Conservation (phyloP, 2,329 filamentous ascomycete species). For the Scorias spongiosa region DNA sequence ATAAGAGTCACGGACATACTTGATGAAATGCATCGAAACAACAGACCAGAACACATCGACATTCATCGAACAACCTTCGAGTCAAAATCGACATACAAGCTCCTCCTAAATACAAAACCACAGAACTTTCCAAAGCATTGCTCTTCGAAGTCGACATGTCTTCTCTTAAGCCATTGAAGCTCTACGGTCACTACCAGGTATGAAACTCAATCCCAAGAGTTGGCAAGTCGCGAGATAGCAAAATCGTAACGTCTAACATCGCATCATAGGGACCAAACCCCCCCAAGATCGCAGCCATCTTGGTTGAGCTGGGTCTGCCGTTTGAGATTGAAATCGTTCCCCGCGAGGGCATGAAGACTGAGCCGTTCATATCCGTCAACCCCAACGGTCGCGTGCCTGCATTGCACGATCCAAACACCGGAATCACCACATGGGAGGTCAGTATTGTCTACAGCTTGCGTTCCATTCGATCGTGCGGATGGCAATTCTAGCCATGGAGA, state of each 20-base stretch:
- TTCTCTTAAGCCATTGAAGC: neutral
- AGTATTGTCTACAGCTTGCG: neutral
- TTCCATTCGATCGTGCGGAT: too few relatives aligned
- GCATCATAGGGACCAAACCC: conserved; percentile 24
- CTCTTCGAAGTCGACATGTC: neutral
- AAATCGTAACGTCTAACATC: too few relatives aligned
- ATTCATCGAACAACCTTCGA: too few relatives aligned
- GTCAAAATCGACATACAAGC: too few relatives aligned
- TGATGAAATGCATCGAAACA: too few relatives aligned
- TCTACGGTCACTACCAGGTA: neutral
- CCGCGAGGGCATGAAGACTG: conserved; percentile 26
- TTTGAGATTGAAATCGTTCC: conserved; percentile 29
- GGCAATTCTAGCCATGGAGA: too few relatives aligned
- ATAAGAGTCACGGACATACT: too few relatives aligned
- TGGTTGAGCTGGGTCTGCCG: conserved; percentile 26
- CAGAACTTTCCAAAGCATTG: too few relatives aligned
- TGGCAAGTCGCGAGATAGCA: too few relatives aligned
- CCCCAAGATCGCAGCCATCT: conserved; percentile 27
- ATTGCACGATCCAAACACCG: conserved; percentile 31
- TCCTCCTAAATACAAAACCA: too few relatives aligned
- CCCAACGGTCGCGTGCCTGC: conserved; percentile 30
- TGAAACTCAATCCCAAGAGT: neutral
- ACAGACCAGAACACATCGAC: too few relatives aligned
- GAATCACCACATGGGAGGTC: conserved; percentile 27
- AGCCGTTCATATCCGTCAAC: conserved; percentile 26